These are phyloP conservation scores for Erythrobasidium hasegawianum DNA, from an alignment of 1,284 basidiomycete genomes.

Conservation along the genomic window DNA sequence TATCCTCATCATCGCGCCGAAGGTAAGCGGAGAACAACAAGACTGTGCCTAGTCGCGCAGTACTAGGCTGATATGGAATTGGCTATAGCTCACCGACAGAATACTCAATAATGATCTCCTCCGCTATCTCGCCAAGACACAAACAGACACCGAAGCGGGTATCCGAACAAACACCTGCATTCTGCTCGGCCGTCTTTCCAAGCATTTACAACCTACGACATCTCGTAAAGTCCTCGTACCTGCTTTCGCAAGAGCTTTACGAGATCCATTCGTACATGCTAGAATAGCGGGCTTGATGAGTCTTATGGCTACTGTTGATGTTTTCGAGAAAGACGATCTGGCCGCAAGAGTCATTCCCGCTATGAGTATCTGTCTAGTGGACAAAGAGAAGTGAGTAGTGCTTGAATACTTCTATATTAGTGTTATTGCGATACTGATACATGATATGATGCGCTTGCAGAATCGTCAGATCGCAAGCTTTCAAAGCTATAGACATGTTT, in stretches of 20 bases:
- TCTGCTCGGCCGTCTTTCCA: constrained; percentile 84
- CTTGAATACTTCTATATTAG: neutral
- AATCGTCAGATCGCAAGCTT: constrained; percentile 85
- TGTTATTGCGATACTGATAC: constrained; percentile 2
- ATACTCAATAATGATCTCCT: constrained; percentile 96
- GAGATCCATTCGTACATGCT: constrained; percentile 88
- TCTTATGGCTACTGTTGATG: constrained; percentile 89
- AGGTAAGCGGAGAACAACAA: too few relatives aligned
- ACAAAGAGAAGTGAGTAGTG: constrained; percentile 60
- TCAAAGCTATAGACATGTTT: constrained; percentile 82
- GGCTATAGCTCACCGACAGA: constrained; percentile 72
- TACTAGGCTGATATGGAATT: too few relatives aligned
- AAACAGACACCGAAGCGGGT: constrained; percentile 85
- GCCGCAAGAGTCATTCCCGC: constrained; percentile 82
- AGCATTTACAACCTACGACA: constrained; percentile 76
- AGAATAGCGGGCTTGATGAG: constrained; percentile 93
- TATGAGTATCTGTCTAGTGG: constrained; percentile 72
- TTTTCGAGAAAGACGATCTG: constrained; percentile 82
- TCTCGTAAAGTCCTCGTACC: constrained; percentile 93
- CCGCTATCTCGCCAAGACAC: constrained; percentile 85
- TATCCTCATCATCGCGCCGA: constrained; percentile 75
- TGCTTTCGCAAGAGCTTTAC: constrained; percentile 84
- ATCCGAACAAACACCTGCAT: constrained; percentile 98
- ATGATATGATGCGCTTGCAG: constrained; percentile 51
- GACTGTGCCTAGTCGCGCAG: too few relatives aligned